Percentiles rank a stretch among this genome's conserved stretches.
phyloP scores from a whole-genome alignment of 352 stramenopile genomes.

The Pythium apleroticum region DNA sequence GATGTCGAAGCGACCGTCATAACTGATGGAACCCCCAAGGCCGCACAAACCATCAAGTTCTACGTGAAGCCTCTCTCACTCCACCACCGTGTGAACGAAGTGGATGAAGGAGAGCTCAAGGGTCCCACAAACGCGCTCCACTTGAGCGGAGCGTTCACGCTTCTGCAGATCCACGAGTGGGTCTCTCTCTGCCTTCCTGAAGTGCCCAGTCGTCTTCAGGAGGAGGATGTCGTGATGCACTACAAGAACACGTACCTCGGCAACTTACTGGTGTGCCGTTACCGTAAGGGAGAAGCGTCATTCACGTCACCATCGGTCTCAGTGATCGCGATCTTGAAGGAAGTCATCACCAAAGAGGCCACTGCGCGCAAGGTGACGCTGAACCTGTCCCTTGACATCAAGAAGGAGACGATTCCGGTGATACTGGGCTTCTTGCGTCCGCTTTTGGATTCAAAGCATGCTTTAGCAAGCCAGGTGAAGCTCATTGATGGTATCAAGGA shows the following conservation, averaged over 20 bases:
- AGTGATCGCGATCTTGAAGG: slow-evolving; percentile 83
- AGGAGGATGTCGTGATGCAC: slow-evolving; percentile 67
- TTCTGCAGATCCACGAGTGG: slow-evolving; percentile 88
- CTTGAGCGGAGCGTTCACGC: slow-evolving; percentile 71
- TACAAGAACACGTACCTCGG: slow-evolving; percentile 81
- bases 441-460: slow-evolving; percentile 69
- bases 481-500: slow-evolving; percentile 86
- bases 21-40: slow-evolving; percentile 58
- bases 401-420: slow-evolving; percentile 70
- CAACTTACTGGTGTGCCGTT: slow-evolving; percentile 71
- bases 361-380: slow-evolving; percentile 74
- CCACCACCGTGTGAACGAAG: slow-evolving; percentile 74
- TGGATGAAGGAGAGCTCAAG: slow-evolving; percentile 53
- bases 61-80: slow-evolving; percentile 82
- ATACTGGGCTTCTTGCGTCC: slow-evolving; percentile 68
- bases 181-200: slow-evolving; percentile 76
- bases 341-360: slow-evolving; percentile 84
- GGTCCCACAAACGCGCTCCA: slow-evolving; percentile 63
- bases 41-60: slow-evolving; percentile 68
- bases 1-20: slow-evolving; percentile 78
- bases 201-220: slow-evolving; percentile 68
- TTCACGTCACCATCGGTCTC: slow-evolving; percentile 81
- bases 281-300: slow-evolving; percentile 67
- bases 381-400: slow-evolving; percentile 80
- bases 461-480: slow-evolving; percentile 71